Evolutionary conservation across 2,329 filamentous ascomycete species (phyloP), one percentile per base, ranked within the genome.

Genomic region (Cercospora citrullina): DNA sequence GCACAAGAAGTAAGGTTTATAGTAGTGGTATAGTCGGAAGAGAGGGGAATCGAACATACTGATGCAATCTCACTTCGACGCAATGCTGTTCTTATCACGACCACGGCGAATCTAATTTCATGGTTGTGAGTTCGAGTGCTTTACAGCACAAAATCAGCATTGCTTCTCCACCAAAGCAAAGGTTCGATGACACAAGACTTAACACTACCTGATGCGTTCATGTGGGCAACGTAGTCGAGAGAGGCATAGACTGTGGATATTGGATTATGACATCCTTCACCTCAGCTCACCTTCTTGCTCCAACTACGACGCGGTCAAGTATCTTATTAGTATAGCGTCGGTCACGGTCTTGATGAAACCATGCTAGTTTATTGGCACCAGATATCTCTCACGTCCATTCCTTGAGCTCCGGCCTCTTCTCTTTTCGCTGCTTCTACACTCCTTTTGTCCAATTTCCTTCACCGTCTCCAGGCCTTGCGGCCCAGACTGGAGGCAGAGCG

Each of bases 1-100:
- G 74, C 71, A 72, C 39, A 60, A 66, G 28, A 66, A 66, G 39
- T 59, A 59, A 61, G 53, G 10, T 2, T 28, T 23, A 16, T 16
- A 4, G 16, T 16, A 4, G 16, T n/a, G 16, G 36, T n/a, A 2
- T 8, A 42, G 16, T 8, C n/a, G 36, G 7, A 42, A n/a, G 36
- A n/a, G 36, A 39, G 36, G n/a, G 36, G 16, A 42, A 42, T 42
- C 36, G 36, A 42, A 42, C 36, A 42, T 42, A 42, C 36, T n/a
- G 36, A 42, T 42, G 16, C 36, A 42, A 42, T 8, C 36, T 42
- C 36, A 42, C 16, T 42, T 42, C 16, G 6, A 42, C 36, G 7
- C 36, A 42, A 42, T n/a, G 16, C 36, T n/a, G 16, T n/a, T 8
- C 16, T n/a, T n/a, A n/a, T n/a, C 36, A 42, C 36, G 36, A 42